Evolutionary conservation across 768 basidiomycete genomes (phyloP), one percentile per base, ranked within the genome.

Genomic region (Artomyces pyxidatus): DNA sequence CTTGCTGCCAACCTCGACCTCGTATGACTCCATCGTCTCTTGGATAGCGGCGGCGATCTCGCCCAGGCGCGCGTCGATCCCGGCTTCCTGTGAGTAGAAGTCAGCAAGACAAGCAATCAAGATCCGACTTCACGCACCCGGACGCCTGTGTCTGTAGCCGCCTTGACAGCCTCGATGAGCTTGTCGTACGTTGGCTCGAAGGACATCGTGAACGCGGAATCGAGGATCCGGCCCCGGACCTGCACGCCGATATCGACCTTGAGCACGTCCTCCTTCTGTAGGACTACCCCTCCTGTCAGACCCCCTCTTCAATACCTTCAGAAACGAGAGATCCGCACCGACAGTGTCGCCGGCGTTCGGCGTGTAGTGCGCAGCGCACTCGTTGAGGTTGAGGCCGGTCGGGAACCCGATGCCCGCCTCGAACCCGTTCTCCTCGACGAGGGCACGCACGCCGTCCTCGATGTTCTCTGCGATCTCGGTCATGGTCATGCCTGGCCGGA

Each of bases 241-340:
- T 99, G 96, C 3, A 98, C 93, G 44, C 96, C 96, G 59, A 99
- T 79, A 62, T 99, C 96, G 42, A 99, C 92, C 70, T 99, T 98
- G 54, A 99, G 72, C 16, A 97, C 86, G 61, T 98, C 95, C 30
- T 83, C 80, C 48, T 78, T 68, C 62, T 85, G 74, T 28, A 98
- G 70, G 22, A 93, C 94, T 94, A 62, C 25, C 37, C 25, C 37
- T 27, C 16, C 16, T 9, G 23, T 37, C 47, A 32, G 28, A 37
- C 14, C n/a, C 21, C 21, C 42, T 48, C 55, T 27, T 29, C 29
- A 17, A 28, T 22, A 41, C 30, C 39, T 19, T 17, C 23, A n/a
- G 25, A 51, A 23, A 29, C 48, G 37, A 21, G 39, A 29, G 32
- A 28, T 21, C 69, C 81, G 52, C 58, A 93, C 92, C 76, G 48